Evolutionary conservation across 306 rosid species (phyloP).

Genomic region (Rosa persica): DNA sequence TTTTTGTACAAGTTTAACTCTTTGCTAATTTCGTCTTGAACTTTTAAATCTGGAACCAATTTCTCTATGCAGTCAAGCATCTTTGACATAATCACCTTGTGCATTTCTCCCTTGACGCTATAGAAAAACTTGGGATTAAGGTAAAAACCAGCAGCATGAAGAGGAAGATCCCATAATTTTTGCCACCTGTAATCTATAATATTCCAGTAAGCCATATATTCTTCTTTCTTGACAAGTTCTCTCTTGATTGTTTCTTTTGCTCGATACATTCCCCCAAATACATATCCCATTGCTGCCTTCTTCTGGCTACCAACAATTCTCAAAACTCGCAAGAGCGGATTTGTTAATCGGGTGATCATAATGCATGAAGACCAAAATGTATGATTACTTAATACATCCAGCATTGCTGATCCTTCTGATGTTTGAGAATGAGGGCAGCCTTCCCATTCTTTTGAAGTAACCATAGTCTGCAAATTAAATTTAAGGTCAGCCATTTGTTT

Average conservation of each 20-base stretch:
- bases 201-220: slow-evolving; percentile 69
- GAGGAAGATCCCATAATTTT: slow-evolving; percentile 60
- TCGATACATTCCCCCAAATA: slow-evolving; percentile 65
- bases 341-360: slow-evolving; percentile 54
- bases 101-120: slow-evolving; percentile 60
- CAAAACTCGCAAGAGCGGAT: slow-evolving; percentile 52
- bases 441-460: slow-evolving; percentile 77
- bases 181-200: slow-evolving; percentile 73
- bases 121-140: slow-evolving; percentile 77
- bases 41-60: slow-evolving; percentile 63
- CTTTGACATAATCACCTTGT: slow-evolving; percentile 51
- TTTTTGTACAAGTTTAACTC: slow-evolving; percentile 62
- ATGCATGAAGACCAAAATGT: slow-evolving; percentile 69
- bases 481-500: slow-evolving; percentile 73
- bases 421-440: slow-evolving; percentile 57
- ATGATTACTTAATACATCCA: slow-evolving; percentile 48
- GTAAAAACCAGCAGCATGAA: slow-evolving; percentile 71
- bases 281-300: slow-evolving; percentile 71
- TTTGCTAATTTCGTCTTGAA: slow-evolving; percentile 72
- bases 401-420: slow-evolving; percentile 59
- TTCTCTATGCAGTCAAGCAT: slow-evolving; percentile 77
- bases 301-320: slow-evolving; percentile 58
- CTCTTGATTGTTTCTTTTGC: slow-evolving; percentile 71
- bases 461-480: slow-evolving; percentile 72
- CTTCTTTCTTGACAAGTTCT: slow-evolving; percentile 60